A percentile compares a stretch with the other conserved stretches of the same genome.
These are phyloP conservation scores for Gloeopeniophorella convolvens DNA, from an alignment of 768 basidiomycete genomes.

Conservation along the genomic window DNA sequence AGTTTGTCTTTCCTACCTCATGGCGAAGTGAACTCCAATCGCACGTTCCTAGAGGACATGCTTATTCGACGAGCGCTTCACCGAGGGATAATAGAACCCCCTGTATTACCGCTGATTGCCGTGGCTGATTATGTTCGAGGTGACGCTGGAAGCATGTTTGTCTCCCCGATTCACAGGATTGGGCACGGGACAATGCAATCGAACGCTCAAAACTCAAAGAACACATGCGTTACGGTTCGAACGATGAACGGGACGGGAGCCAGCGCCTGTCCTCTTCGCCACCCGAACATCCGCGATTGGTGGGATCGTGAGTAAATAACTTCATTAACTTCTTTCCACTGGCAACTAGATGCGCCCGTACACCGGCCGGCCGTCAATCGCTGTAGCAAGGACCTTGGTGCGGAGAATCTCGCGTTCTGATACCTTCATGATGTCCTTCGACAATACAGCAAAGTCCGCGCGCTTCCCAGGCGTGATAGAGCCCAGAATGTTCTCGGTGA, in stretches of 20 bases:
- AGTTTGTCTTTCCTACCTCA: not conserved
- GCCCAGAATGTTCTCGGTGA: slow-evolving; percentile 68
- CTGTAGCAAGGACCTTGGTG: slow-evolving; percentile 66
- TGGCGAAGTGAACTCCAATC: slow-evolving; percentile 1
- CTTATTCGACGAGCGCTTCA: too few species aligned
- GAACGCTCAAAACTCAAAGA: not conserved
- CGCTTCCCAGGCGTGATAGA: slow-evolving; percentile 71
- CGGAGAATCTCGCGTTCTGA: slow-evolving; percentile 50
- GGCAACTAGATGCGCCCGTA: slow-evolving; percentile 35
- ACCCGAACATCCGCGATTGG: not conserved
- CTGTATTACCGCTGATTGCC: too few species aligned
- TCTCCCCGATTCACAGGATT: not conserved
- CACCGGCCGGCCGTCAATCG: slow-evolving; percentile 62
- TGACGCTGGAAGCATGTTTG: too few species aligned
- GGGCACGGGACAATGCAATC: not conserved
- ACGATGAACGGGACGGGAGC: slow-evolving; percentile 1
- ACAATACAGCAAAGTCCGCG: slow-evolving; percentile 83
- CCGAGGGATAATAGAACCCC: too few species aligned
- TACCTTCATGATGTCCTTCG: slow-evolving; percentile 73
- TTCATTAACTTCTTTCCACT: slow-evolving; percentile 1
- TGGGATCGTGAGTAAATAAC: not conserved
- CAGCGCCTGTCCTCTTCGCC: slow-evolving; percentile 6
- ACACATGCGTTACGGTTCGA: not conserved
- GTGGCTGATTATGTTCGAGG: too few species aligned
- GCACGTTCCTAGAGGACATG: too few species aligned